A percentile compares a stretch with the other conserved stretches of the same genome.
Evolutionary conservation across 2,329 filamentous ascomycete species (phyloP).

Genomic region (Pochonia chlamydosporia): DNA sequence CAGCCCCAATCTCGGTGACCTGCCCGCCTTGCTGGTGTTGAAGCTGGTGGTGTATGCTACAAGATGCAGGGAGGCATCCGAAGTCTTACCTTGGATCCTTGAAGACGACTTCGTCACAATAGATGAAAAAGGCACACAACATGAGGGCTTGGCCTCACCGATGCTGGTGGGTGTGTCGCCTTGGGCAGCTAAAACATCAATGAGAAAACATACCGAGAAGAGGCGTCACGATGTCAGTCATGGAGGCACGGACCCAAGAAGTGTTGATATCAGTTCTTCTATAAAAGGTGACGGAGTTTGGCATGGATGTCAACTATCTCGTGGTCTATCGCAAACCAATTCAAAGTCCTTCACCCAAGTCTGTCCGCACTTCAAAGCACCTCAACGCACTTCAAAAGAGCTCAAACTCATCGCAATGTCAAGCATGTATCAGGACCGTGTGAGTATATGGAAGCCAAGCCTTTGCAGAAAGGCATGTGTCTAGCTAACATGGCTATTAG

Average conservation of each 20-base stretch:
- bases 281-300: background rate
- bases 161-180: conserved; percentile 4
- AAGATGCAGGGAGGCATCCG: background rate
- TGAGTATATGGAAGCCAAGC: background rate
- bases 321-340: too few species aligned
- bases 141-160: conserved; percentile 18
- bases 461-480: background rate
- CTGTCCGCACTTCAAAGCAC: too few species aligned
- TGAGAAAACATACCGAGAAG: background rate
- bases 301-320: background rate
- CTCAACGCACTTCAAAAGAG: background rate
- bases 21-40: background rate
- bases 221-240: background rate
- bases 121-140: conserved; percentile 11
- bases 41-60: background rate
- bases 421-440: background rate
- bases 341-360: too few species aligned
- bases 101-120: background rate
- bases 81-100: background rate
- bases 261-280: background rate
- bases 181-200: conserved; percentile 17
- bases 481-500: background rate
- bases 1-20: background rate
- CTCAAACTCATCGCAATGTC: background rate
- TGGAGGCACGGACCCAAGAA: background rate